Percentiles rank a stretch among this genome's conserved stretches.
phyloP scores from a whole-genome alignment of 176 grass and related monocot species.

The Cenchrus americanus region DNA sequence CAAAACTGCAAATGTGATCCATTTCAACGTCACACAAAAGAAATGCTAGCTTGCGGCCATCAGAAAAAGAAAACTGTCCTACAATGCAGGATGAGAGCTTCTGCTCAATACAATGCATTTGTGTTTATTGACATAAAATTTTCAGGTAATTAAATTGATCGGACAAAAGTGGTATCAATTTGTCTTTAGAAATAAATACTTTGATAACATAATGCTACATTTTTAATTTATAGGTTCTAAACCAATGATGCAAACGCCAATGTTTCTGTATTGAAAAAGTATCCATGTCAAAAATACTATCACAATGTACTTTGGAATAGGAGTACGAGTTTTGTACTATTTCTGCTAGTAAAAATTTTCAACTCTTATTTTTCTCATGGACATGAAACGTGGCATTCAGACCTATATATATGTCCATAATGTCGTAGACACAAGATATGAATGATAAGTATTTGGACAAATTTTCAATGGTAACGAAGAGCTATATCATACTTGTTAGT shows the following conservation, averaged over 20 bases:
- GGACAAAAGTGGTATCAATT: background rate
- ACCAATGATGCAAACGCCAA: background rate
- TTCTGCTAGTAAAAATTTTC: background rate
- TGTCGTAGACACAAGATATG: background rate
- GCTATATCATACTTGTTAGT: background rate
- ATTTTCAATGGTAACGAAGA: background rate
- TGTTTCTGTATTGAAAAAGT: background rate
- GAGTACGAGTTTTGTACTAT: background rate
- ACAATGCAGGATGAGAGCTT: background rate
- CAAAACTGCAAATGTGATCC: background rate
- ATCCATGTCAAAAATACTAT: background rate
- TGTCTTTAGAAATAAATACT: background rate
- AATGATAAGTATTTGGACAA: background rate
- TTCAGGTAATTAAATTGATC: background rate
- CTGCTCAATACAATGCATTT: background rate
- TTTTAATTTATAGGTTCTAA: background rate
- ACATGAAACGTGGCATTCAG: background rate
- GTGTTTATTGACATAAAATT: background rate
- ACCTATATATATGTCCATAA: background rate
- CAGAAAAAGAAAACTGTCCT: background rate
- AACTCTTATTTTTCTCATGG: background rate
- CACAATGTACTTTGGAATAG: background rate
- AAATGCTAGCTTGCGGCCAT: background rate
- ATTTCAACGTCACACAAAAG: background rate
- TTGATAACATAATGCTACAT: background rate